Evolutionary conservation across 495 filamentous ascomycete genomes (phyloP), one percentile per base, ranked within the genome.

Genomic region (Staphylotrichum tortipilum): DNA sequence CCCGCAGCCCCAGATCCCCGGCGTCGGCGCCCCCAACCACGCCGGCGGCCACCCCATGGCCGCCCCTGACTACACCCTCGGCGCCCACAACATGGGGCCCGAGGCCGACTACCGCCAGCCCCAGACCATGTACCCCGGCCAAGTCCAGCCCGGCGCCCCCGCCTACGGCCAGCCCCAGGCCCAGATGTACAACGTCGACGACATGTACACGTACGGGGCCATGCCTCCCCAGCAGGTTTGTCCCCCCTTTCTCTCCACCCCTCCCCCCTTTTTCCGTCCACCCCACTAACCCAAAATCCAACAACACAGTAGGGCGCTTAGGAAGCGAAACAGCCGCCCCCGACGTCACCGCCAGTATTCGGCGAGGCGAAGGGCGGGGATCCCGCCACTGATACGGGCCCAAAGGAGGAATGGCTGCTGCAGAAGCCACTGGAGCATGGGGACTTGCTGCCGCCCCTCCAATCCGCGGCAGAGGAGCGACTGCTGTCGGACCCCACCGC

Each of bases 211-310:
- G 28, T 92, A 88, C 66, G 77, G 83, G 30, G 74, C 80, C 53
- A 84, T 95, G 75, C 85, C 85, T 53, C 77, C 84, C 52, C 89
- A 94, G 68, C 88, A 90, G 78, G 88, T 91, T 76, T 54, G 78
- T 70, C 26, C 44, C n/a, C 17, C 19, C 4, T 34, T 22, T 11
- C 12, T 30, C 21, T 28, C 44, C 47, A 7, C 26, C n/a, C 26
- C 21, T 22, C 23, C 28, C 34, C 28, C 35, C 14, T 15, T 17
- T 3, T 35, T 15, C 31, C 22, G 22, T 17, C 17, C 17, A 21
- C 26, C 7, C 2, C 22, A 15, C 10, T 18, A 0, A 12, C 26
- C 4, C 31, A 9, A 19, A 34, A 41, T 29, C 51, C 53, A 49
- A 60, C 49, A 31, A 10, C 7, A 35, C 22, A 53, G 26, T 33